Conservation (phyloP, 176 grass and related monocot species). For the Juncus inflexus region DNA sequence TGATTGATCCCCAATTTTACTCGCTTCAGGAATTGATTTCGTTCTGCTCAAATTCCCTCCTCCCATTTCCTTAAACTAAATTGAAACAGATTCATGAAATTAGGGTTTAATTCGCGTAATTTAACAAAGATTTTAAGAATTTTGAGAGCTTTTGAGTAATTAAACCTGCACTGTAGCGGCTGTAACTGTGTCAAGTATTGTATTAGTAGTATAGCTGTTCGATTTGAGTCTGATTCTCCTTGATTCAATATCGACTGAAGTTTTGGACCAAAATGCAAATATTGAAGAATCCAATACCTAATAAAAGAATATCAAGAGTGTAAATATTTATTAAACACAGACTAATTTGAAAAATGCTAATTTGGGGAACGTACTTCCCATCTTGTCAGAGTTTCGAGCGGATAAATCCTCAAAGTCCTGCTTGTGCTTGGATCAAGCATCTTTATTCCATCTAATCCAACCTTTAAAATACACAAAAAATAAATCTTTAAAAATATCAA, state of each 20-base stretch:
- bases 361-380: constrained; percentile 66
- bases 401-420: constrained; percentile 82
- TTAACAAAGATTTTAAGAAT: not conserved
- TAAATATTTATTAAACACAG: constrained; percentile 14
- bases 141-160: not conserved
- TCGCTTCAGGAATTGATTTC: constrained; percentile 49
- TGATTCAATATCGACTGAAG: constrained; percentile 76
- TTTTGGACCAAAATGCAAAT: constrained; percentile 99
- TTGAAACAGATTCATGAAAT: not conserved
- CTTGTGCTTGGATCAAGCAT: constrained; percentile 96
- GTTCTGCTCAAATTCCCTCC: constrained; percentile 55
- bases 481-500: not conserved
- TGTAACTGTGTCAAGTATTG: constrained; percentile 89
- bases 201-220: constrained; percentile 89
- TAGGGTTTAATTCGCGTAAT: constrained; percentile 21
- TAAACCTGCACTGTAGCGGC: constrained; percentile 85
- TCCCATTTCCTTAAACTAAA: constrained; percentile 92
- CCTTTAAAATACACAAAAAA: constrained; percentile 33
- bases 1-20: constrained; percentile 58
- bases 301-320: constrained; percentile 17
- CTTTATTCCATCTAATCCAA: constrained; percentile 98
- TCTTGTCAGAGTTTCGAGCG: constrained; percentile 87
- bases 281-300: constrained; percentile 83
- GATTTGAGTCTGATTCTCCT: constrained; percentile 93
- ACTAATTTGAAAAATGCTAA: not conserved